Conservation (phyloP, 164 flowering plant species). For the Amborella trichopoda region DNA sequence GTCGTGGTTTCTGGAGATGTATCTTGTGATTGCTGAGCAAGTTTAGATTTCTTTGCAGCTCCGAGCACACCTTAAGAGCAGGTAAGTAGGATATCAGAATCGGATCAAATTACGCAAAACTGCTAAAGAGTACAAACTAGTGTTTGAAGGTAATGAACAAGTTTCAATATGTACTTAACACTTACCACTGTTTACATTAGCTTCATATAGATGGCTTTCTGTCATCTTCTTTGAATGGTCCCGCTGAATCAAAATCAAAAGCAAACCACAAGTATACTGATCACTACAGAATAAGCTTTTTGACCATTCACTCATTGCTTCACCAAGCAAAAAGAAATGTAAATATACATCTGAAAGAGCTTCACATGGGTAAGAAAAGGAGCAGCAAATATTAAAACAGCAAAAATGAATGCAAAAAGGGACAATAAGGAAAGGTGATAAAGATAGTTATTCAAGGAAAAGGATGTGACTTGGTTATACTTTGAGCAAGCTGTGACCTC, state of each 20-base stretch:
- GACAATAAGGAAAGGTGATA: too few species aligned
- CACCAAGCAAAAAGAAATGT: neutral
- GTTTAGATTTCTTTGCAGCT: constrained; percentile 61
- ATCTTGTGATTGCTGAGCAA: constrained; percentile 49
- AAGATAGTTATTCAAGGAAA: too few species aligned
- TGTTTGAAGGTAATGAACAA: neutral
- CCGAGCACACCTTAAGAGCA: constrained; percentile 43
- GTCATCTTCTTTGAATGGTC: constrained; percentile 50
- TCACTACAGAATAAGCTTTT: neutral
- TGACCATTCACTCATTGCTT: neutral
- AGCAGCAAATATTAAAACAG: neutral
- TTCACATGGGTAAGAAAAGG: neutral
- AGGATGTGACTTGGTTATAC: too few species aligned
- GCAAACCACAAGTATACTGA: neutral
- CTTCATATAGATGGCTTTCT: constrained; percentile 51
- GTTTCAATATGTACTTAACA: constrained; percentile 5
- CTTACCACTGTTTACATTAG: constrained; percentile 69
- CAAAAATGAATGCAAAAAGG: neutral
- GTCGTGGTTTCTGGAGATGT: constrained; percentile 39
- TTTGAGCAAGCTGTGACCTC: too few species aligned
- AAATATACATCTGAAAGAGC: neutral
- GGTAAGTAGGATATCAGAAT: too few species aligned
- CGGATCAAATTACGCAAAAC: constrained; percentile 1
- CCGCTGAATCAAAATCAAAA: constrained; percentile 26
- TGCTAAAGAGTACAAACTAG: neutral